phyloP scores from a whole-genome alignment of 345 rosid genomes.

The Barbarea vulgaris region DNA sequence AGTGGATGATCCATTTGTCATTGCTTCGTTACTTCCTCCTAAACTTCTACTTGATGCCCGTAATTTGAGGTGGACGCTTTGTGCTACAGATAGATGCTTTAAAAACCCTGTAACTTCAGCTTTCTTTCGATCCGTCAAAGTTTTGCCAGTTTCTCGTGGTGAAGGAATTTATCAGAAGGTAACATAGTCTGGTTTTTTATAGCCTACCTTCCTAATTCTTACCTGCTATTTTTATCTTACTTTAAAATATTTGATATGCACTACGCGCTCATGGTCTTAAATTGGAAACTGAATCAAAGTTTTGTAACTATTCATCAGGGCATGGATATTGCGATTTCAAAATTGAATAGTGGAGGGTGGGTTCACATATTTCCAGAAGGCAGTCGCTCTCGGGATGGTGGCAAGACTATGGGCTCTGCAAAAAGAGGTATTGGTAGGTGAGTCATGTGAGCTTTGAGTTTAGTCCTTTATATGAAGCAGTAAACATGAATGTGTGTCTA shows the following conservation, averaged over 20 bases:
- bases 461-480: background rate
- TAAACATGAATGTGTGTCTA: background rate
- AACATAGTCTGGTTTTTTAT: constrained; percentile 11
- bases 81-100: constrained; percentile 94
- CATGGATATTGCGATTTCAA: constrained; percentile 93
- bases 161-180: constrained; percentile 98
- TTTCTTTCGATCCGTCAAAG: constrained; percentile 86
- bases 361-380: constrained; percentile 99
- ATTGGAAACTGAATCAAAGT: background rate
- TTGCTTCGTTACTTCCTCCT: constrained; percentile 90
- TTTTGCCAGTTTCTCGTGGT: constrained; percentile 89
- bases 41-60: constrained; percentile 78
- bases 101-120: constrained; percentile 85
- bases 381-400: constrained; percentile 92
- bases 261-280: background rate
- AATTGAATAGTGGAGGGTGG: constrained; percentile 91
- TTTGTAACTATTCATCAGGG: constrained; percentile 50
- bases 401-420: constrained; percentile 75
- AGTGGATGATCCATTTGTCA: constrained; percentile 89
- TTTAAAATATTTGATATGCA: no score
- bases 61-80: constrained; percentile 93
- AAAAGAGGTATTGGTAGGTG: constrained; percentile 98
- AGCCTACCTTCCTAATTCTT: background rate
- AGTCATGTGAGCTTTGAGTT: constrained; percentile 20
- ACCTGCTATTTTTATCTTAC: background rate